phyloP scores from a whole-genome alignment of 345 rosid species.

The Anacardium occidentale region DNA sequence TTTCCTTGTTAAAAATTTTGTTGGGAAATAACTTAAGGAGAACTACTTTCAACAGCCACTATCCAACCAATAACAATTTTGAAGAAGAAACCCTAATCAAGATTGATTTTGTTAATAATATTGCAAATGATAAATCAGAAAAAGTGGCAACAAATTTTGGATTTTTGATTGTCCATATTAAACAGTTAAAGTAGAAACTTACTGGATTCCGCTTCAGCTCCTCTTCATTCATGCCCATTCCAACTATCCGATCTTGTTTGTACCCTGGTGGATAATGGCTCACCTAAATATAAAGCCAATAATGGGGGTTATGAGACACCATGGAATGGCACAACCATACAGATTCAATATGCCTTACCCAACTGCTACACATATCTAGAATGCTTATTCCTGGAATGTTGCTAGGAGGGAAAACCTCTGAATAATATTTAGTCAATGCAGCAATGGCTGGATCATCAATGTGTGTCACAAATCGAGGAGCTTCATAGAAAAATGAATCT shows the following conservation, averaged over 20 bases:
- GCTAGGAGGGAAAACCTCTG: constrained; percentile 75
- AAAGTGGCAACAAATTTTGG: not conserved
- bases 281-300: constrained; percentile 44
- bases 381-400: constrained; percentile 74
- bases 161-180: not conserved
- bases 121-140: not conserved
- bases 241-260: constrained; percentile 74
- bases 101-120: not conserved
- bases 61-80: not conserved
- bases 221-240: constrained; percentile 84
- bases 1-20: not conserved
- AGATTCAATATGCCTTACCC: constrained; percentile 48
- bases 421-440: constrained; percentile 77
- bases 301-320: constrained; percentile 7
- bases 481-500: constrained; percentile 72
- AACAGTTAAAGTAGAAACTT: constrained; percentile 16
- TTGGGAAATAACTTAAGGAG: not conserved
- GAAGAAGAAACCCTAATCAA: not conserved
- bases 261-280: constrained; percentile 92
- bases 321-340: not conserved
- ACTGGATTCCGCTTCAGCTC: constrained; percentile 80
- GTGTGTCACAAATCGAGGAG: constrained; percentile 86
- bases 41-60: not conserved
- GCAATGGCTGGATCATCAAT: constrained; percentile 91
- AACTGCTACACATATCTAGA: constrained; percentile 94